These are phyloP conservation scores for Chenopodium quinoa DNA, from an alignment of 148 eudicot genomes.

Conservation along the genomic window DNA sequence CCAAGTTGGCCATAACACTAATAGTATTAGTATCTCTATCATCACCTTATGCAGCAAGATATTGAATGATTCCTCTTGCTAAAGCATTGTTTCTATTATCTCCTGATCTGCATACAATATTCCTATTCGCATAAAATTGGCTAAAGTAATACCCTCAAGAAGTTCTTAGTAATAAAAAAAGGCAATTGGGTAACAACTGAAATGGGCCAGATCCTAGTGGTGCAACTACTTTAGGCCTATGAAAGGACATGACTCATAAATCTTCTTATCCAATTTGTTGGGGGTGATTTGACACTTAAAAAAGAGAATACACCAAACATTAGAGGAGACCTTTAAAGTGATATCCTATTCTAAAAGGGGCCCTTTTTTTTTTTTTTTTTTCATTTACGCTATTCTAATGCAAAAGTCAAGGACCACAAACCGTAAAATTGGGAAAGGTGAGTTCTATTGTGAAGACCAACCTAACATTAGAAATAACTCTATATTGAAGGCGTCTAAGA, in stretches of 20 bases:
- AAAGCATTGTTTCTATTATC: slow-evolving; percentile 18
- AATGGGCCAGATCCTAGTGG: slow-evolving; percentile 8
- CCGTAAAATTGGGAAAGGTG: slow-evolving; percentile 3
- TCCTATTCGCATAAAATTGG: slow-evolving; percentile 18
- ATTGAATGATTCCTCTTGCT: slow-evolving; percentile 28
- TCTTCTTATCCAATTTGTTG: slow-evolving; percentile 25
- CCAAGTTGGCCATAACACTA: slow-evolving; percentile 25
- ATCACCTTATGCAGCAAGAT: slow-evolving; percentile 27
- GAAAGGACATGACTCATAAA: neutral
- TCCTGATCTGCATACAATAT: slow-evolving; percentile 18
- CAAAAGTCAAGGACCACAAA: slow-evolving; percentile 9
- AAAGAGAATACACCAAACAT: slow-evolving; percentile 4
- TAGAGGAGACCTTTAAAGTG: neutral
- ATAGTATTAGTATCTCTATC: slow-evolving; percentile 27
- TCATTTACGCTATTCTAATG: too few relatives aligned
- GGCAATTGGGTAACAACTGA: slow-evolving; percentile 13
- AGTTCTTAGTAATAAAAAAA: neutral
- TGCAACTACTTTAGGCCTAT: neutral
- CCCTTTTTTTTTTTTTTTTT: neutral
- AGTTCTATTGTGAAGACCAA: neutral
- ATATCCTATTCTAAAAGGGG: slow-evolving; percentile 16
- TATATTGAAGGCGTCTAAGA: neutral
- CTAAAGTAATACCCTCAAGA: neutral
- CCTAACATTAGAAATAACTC: neutral
- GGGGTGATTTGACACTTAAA: slow-evolving; percentile 11